Evolutionary conservation across 179 eudicot species (phyloP), one percentile per base, ranked within the genome.

Genomic region (Sideroxylon spinosum): DNA sequence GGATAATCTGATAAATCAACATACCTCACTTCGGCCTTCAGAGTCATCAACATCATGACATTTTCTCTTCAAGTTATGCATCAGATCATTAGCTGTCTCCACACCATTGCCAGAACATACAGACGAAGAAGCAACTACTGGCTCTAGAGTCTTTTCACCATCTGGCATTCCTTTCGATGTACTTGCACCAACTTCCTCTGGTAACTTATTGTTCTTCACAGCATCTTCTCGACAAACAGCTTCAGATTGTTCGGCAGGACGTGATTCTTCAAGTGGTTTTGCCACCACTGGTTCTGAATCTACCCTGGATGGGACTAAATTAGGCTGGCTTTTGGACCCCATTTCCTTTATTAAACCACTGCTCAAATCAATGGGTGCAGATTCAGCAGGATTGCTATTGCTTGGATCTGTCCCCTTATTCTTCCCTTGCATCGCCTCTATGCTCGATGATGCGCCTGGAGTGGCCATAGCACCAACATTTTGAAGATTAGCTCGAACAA

Each of bases 101-200:
- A 84, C 89, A 80, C 96, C 89, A 80, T 86, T 92, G 22, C 93
- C 94, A 20, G 99, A 96, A 82, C 99, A 89, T 28, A 91, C 90
- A 70, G 99, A 94, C 61, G 98, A 94, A 29, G 97, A 63, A 56
- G 94, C 91, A 80, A 86, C 94, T 52, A 80, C 87, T 8, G 88
- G 92, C 86, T 90, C 98, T 55, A 52, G 68, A 55, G 59, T 79
- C 78, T 79, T 89, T 81, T 89, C 89, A 75, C 81, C 85, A 59
- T 76, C 80, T 28, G 64, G 67, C 48, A 75, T 85, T 28, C 76
- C 86, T 77, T 81, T 87, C 61, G 76, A 61, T 53, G 73, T 66
- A 59, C 50, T 76, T 50, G 77, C 79, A 76, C 81, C 87, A 78
- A 72, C 81, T 70, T 82, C 84, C 71, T 83, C 68, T 8, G 68